Base-by-base conservation (phyloP, 2,329 filamentous ascomycete genomes). In the Penicillium vulpinum region DNA sequence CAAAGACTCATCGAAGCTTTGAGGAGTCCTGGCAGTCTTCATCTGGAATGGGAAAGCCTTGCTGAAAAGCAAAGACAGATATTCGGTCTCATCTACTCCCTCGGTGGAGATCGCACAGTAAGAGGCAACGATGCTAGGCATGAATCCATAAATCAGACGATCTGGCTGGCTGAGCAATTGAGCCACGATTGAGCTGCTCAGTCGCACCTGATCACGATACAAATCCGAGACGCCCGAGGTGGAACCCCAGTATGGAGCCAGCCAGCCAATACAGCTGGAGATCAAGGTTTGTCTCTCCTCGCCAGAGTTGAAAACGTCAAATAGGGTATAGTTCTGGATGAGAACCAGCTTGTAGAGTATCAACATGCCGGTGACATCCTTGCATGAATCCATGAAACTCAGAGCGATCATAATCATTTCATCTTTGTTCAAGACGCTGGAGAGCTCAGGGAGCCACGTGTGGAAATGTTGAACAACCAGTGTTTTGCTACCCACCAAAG, bases 381-480 rank as follows among this genome's bases (percentile, higher is more conserved):
- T 85, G 76, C 92, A 97, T 1, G 94, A 91, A 70, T 97, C 92
- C 79, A 97, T 88, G 69, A 97, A 96, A 74, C 93, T 91, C 60
- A 95, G 90, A 39, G 92, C 91, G 61, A 97, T 89, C 67, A 96
- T 89, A 51, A 97, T 79, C 44, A 97, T 93, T 71, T 97, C 93
- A 66, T 92, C 88, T 0, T 88, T 87, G 4, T 83, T 85, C 69
- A 97, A 82, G 36, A 94, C 81, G 2, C 88, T 86, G 0, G 85
- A 82, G 10, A 99, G 84, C 70, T 97, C 93, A 0, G 94, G 93
- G n/a, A 99, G 80, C 94, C 94, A 99, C 0, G 90, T 90, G 70
- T 97, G 93, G 72, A 97, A 96, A 72, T 97, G 91, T 74, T 99
- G 94, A 13, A 97, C 92, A 2, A 95, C 87, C 48, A 99, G 80